phyloP scores from a whole-genome alignment of 345 rosid species.

The Citrus medica region DNA sequence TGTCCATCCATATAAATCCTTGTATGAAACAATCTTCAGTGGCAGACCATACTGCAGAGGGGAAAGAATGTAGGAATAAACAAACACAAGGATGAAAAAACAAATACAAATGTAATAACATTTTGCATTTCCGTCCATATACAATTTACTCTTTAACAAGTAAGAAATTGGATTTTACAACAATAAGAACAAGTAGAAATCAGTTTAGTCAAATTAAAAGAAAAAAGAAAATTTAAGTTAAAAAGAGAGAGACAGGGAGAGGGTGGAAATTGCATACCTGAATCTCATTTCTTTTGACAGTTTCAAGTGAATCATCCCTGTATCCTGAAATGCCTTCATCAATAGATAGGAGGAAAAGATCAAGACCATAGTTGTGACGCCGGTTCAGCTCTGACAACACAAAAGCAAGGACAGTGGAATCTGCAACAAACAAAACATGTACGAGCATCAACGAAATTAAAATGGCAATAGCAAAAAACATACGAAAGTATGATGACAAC shows the following conservation, averaged over 20 bases:
- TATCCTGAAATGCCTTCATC: conserved; percentile 97
- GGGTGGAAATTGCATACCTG: conserved; percentile 39
- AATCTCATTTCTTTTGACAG: conserved; percentile 86
- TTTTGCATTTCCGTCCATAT: not conserved
- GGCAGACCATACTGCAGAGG: conserved; percentile 75
- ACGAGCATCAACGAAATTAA: not conserved
- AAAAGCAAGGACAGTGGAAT: conserved; percentile 83
- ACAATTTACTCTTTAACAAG: not conserved
- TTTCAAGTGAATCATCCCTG: conserved; percentile 90
- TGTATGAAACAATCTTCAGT: conserved; percentile 82
- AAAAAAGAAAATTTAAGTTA: not conserved
- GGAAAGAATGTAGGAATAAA: not conserved
- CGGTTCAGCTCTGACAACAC: conserved; percentile 78
- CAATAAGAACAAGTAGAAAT: not conserved
- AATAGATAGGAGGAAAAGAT: conserved; percentile 82
- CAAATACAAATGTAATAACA: not conserved
- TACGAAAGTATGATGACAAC: not conserved
- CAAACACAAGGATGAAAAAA: not conserved
- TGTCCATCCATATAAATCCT: conserved; percentile 98
- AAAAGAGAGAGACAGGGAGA: too few species aligned
- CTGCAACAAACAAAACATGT: conserved; percentile 36
- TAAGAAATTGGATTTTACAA: not conserved
- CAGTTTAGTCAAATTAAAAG: not conserved
- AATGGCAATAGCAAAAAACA: not conserved
- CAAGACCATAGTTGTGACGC: conserved; percentile 63